Percentiles rank a stretch among this genome's conserved stretches.
These are phyloP conservation scores for Thinopyrum elongatum DNA, from an alignment of 176 grass and related monocot genomes.

Conservation along the genomic window DNA sequence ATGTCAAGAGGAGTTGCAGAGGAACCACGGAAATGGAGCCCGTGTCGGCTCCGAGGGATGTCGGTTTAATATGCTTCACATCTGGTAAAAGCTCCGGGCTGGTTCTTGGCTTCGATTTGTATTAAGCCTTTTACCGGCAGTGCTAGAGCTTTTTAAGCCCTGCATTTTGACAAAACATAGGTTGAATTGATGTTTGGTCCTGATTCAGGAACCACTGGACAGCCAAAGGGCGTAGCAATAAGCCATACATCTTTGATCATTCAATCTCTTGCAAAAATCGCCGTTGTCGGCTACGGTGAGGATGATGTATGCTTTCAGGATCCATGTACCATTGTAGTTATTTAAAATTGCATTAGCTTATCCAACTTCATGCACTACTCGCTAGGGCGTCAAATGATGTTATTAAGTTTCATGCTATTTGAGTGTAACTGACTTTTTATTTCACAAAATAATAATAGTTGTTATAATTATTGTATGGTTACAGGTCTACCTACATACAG, in stretches of 20 bases:
- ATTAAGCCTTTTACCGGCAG: not conserved
- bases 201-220: constrained; percentile 72
- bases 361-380: not conserved
- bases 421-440: not conserved
- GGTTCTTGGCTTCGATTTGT: not conserved
- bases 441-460: not conserved
- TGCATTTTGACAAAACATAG: not conserved
- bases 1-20: constrained; percentile 35
- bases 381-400: not conserved
- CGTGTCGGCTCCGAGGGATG: constrained; percentile 27
- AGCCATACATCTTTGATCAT: constrained; percentile 78
- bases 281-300: constrained; percentile 80
- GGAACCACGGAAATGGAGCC: constrained; percentile 18
- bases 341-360: not conserved
- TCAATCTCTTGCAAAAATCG: constrained; percentile 88
- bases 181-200: not conserved
- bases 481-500: constrained; percentile 81
- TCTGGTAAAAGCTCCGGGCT: constrained; percentile 53
- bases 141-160: not conserved
- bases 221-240: constrained; percentile 77
- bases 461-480: not conserved
- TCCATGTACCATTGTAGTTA: not conserved
- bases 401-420: not conserved
- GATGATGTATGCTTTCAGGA: constrained; percentile 82
- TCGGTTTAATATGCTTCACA: constrained; percentile 91